Evolutionary conservation across 495 filamentous ascomycete genomes (phyloP).

Genomic region (Hyaloscypha variabilis): DNA sequence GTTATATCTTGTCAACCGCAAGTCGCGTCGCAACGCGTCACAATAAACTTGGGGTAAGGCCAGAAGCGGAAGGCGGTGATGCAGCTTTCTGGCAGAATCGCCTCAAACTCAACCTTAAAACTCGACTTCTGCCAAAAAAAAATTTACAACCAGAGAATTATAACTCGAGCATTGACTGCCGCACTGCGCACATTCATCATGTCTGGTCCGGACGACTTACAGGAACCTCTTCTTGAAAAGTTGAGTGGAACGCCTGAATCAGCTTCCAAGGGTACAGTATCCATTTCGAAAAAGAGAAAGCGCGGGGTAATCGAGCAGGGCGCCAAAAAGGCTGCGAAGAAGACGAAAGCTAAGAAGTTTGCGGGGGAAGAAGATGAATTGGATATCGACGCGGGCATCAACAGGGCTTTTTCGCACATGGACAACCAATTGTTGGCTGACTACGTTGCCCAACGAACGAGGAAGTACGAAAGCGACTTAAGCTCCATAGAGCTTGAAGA

Average conservation of each 20-base stretch:
- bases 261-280: not conserved
- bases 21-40: not conserved
- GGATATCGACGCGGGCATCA: constrained; percentile 67
- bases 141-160: not conserved
- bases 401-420: constrained; percentile 79
- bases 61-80: constrained; percentile 2
- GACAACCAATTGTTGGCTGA: constrained; percentile 83
- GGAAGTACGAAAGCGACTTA: constrained; percentile 75
- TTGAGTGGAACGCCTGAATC: constrained; percentile 22
- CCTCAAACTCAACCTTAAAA: not conserved
- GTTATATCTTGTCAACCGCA: not conserved
- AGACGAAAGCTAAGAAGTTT: constrained; percentile 59
- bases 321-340: constrained; percentile 23
- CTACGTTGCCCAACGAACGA: constrained; percentile 76
- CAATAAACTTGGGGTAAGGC: not conserved
- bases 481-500: constrained; percentile 84
- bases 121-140: not conserved
- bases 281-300: constrained; percentile 31
- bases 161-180: not conserved
- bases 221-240: constrained; percentile 32
- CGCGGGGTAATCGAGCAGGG: constrained; percentile 14
- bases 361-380: constrained; percentile 61
- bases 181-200: constrained; percentile 9
- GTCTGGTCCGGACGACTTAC: constrained; percentile 24
- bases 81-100: not conserved